Conservation (phyloP, 129 eudicot genomes). For the Helichrysum umbraculigerum region DNA sequence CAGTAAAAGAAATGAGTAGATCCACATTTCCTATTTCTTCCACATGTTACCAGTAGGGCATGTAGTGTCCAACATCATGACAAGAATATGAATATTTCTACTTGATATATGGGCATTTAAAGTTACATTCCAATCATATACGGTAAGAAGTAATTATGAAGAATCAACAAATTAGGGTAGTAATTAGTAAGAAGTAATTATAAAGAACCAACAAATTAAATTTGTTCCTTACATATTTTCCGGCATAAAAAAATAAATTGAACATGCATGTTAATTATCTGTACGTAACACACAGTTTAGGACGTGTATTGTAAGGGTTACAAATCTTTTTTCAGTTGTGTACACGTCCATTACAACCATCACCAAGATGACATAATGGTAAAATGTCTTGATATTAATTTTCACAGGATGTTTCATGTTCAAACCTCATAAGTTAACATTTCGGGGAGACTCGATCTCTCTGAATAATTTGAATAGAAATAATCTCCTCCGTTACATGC, state of each 20-base stretch:
- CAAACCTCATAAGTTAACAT: too few species aligned
- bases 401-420: too few species aligned
- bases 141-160: not conserved
- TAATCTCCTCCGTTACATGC: too few species aligned
- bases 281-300: not conserved
- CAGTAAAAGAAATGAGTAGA: slow-evolving; percentile 21
- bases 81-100: not conserved
- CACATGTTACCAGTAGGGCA: not conserved
- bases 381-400: too few species aligned
- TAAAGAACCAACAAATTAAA: not conserved
- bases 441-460: too few species aligned
- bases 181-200: not conserved
- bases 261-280: not conserved
- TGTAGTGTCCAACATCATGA: not conserved
- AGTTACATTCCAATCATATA: not conserved
- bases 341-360: too few species aligned
- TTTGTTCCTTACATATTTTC: not conserved
- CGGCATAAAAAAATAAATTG: too few species aligned
- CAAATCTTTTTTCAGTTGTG: too few species aligned
- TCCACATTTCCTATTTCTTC: slow-evolving; percentile 10
- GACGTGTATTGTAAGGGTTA: too few species aligned
- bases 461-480: too few species aligned
- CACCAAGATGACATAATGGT: too few species aligned
- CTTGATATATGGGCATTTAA: not conserved
- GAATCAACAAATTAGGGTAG: not conserved